phyloP scores from a whole-genome alignment of 345 rosid species.

The Brassica rapa region DNA sequence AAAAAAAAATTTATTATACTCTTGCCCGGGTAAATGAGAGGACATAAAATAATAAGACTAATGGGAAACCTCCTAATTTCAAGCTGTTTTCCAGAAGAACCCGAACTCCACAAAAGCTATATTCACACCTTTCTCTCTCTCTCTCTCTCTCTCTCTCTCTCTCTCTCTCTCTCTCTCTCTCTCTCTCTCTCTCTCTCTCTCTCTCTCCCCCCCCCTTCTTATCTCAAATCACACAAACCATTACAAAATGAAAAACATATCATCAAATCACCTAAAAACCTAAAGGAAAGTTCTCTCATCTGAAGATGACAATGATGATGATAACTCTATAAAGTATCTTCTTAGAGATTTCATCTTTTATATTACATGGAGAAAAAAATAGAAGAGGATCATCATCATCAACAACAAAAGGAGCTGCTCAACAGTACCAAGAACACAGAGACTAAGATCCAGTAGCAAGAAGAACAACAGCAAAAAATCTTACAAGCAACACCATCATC shows the following conservation, averaged over 20 bases:
- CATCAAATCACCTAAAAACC: slow-evolving; percentile 32
- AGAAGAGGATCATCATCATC: slow-evolving; percentile 13
- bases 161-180: not conserved
- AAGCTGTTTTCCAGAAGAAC: slow-evolving; percentile 70
- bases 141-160: too few relatives aligned
- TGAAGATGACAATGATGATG: slow-evolving; percentile 32
- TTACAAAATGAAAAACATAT: slow-evolving; percentile 26
- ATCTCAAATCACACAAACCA: slow-evolving; percentile 29
- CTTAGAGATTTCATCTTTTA: slow-evolving; percentile 28
- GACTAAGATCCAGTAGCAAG: slow-evolving; percentile 29
- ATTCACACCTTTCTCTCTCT: slow-evolving; percentile 51
- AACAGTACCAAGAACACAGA: slow-evolving; percentile 22
- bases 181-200: too few relatives aligned
- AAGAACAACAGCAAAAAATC: not conserved
- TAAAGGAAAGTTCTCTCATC: slow-evolving; percentile 33
- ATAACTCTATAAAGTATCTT: slow-evolving; percentile 34
- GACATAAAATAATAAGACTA: slow-evolving; percentile 18
- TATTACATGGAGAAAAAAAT: slow-evolving; percentile 25
- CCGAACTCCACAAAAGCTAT: slow-evolving; percentile 38
- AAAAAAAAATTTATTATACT: not conserved
- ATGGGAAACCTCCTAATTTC: slow-evolving; percentile 59
- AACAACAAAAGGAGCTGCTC: not conserved
- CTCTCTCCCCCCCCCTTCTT: not conserved
- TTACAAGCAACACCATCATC: slow-evolving; percentile 21
- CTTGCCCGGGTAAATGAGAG: slow-evolving; percentile 34